Base-by-base conservation (phyloP, 2,329 filamentous ascomycete species). In the Microsporum canis region DNA sequence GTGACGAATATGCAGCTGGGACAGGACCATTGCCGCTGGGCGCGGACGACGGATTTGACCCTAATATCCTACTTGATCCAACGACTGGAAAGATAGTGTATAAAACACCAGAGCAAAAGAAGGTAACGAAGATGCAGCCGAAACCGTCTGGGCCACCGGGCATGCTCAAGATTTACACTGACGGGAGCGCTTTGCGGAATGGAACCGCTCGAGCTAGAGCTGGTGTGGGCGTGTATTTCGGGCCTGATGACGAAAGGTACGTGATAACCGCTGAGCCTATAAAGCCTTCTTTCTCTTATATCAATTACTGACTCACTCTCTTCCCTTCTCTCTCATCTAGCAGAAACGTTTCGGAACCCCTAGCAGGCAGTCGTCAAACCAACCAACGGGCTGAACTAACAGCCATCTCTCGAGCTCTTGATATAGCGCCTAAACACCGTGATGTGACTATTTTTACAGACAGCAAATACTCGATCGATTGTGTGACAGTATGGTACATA, bases 341-440 rank as follows among this genome's bases (percentile, higher is more conserved):
- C 68, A 85, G 84, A 66, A 88, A 88, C 68, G 75, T 95, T 29
- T 89, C 88, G 10, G 91, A 95, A 73, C 84, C 85, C 3, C 82
- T 96, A 1, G 75, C 80, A 58, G 90, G 90, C 58, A 78, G 81
- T 14, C 79, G 80, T 7, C 94, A 97, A 75, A 97, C 94, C 0
- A 99, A 99, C 71, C 90, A 97, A 73, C 88, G 94, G 2, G 94
- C 92, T n/a, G 94, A 99, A 76, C 79, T 99, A 62, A 91, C 88
- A 29, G 94, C 91, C 5, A 87, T 97, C 64, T 79, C 89, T 34
- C 87, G 91, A 61, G 91, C 91, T 0, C 79, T 97, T 27, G 85
- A 96, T 69, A 82, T 87, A 53, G 84, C 86, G 1, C 86, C 88
- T 0, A 75, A 82, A 14, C 79, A 86, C 62, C 81, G 88, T 61